Evolutionary conservation across 2,329 filamentous ascomycete genomes (phyloP).

Genomic region (Botrytis elliptica): DNA sequence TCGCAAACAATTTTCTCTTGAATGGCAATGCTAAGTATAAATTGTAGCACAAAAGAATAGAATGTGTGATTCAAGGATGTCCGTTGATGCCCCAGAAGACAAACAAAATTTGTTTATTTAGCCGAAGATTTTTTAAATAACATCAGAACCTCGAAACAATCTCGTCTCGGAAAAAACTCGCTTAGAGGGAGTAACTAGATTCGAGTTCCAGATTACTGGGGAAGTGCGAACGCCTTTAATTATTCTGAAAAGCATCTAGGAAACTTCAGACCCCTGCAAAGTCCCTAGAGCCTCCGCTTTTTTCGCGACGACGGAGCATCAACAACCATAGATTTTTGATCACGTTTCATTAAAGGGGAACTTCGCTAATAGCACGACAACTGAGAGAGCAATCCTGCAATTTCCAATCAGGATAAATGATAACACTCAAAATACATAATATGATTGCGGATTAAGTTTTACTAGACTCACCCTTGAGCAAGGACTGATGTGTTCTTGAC

Average conservation of each 20-base stretch:
- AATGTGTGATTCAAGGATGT: neutral
- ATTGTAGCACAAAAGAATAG: neutral
- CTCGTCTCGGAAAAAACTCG: neutral
- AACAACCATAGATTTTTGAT: neutral
- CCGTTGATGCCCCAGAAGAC: rapidly evolving
- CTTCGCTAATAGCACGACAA: neutral
- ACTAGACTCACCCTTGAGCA: neutral
- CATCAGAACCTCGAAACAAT: neutral
- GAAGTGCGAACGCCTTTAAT: neutral
- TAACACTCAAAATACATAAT: neutral
- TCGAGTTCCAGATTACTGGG: too few relatives aligned
- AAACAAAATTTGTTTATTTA: neutral
- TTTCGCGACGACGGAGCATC: neutral
- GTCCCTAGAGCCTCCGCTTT: neutral
- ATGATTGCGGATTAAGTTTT: neutral
- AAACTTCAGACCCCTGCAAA: neutral
- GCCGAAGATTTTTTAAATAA: too few relatives aligned
- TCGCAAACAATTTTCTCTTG: neutral
- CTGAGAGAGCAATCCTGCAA: neutral
- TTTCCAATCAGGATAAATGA: neutral
- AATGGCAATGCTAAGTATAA: neutral
- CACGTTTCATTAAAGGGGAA: neutral
- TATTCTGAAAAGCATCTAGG: neutral
- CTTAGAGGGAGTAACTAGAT: neutral
- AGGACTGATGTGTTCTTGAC: neutral